Conservation (phyloP, 192 early-diverging fungal species). For the Podila epicladia region DNA sequence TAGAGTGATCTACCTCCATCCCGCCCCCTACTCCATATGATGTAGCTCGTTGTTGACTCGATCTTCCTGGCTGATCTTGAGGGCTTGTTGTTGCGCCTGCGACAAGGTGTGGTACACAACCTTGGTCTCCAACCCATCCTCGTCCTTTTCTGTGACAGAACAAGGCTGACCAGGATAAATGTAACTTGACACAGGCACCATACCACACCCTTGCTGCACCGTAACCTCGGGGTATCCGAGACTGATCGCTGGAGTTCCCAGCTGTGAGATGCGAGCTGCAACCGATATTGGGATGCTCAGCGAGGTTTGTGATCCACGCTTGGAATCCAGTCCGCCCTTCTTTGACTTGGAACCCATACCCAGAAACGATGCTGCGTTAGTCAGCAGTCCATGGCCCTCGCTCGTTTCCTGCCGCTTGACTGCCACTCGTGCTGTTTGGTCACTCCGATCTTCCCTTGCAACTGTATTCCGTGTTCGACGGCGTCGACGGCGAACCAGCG, state of each 20-base stretch:
- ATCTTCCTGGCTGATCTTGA: conserved; percentile 29
- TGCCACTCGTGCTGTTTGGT: conserved; percentile 31
- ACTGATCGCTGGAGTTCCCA: conserved; percentile 35
- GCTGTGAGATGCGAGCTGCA: conserved; percentile 31
- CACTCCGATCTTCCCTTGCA: conserved; percentile 28
- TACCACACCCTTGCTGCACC: conserved; percentile 37
- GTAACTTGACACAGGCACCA: conserved; percentile 41
- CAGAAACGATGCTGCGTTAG: background rate
- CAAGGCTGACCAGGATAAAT: conserved; percentile 50
- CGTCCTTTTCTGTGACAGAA: conserved; percentile 36
- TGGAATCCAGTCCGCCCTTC: background rate
- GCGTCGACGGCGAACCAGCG: conserved; percentile 30
- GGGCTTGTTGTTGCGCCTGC: conserved; percentile 42
- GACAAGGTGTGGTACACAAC: conserved; percentile 46
- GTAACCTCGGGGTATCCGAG: conserved; percentile 45
- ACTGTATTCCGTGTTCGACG: conserved; percentile 32
- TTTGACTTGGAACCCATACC: background rate
- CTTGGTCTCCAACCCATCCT: conserved; percentile 33
- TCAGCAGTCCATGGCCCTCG: conserved; percentile 6
- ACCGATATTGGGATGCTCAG: conserved; percentile 25
- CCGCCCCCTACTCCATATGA: too few species aligned
- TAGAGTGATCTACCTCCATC: too few species aligned
- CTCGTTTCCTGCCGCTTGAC: conserved; percentile 9
- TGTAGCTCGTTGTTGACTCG: too few species aligned
- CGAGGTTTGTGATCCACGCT: conserved; percentile 36